Evolutionary conservation across 352 stramenopile genomes (phyloP).

Genomic region (Globisporangium irregulare): DNA sequence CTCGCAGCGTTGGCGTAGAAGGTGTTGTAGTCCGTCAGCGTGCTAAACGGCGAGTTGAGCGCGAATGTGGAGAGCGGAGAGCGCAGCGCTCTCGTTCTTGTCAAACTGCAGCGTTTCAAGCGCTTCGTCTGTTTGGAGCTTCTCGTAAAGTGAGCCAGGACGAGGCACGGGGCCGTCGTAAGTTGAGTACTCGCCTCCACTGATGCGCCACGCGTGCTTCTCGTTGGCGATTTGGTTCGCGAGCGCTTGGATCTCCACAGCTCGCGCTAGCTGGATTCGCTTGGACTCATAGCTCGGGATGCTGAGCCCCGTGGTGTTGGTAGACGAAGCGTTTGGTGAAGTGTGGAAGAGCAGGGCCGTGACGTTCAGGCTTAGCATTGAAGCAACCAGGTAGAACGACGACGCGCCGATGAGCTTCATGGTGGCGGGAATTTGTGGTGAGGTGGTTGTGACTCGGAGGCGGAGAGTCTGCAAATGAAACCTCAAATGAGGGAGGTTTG

Average conservation of each 20-base stretch:
- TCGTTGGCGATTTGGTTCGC: slow-evolving; percentile 12
- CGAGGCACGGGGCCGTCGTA: slow-evolving; percentile 32
- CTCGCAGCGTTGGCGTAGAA: slow-evolving; percentile 9
- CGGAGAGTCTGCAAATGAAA: neutral
- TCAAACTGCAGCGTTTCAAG: neutral
- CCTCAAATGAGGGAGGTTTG: neutral
- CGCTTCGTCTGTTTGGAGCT: neutral
- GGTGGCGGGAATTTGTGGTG: neutral
- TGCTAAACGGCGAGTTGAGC: slow-evolving; percentile 11
- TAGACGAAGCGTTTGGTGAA: neutral
- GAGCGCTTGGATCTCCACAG: neutral
- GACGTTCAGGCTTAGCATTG: neutral
- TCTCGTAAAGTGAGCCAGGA: slow-evolving; percentile 22
- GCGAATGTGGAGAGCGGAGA: neutral
- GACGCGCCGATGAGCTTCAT: neutral
- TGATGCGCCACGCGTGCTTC: slow-evolving; percentile 8
- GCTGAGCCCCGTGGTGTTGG: neutral
- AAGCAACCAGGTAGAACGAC: neutral
- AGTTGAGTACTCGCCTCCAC: slow-evolving; percentile 17
- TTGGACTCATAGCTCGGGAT: slow-evolving; percentile 1
- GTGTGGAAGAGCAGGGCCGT: neutral
- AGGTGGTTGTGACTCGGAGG: neutral
- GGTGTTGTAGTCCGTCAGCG: slow-evolving; percentile 8
- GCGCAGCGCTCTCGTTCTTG: slow-evolving; percentile 2
- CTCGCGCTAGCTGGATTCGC: neutral